Base-by-base conservation (phyloP, 345 rosid species). In the Eucalyptus microcorys region DNA sequence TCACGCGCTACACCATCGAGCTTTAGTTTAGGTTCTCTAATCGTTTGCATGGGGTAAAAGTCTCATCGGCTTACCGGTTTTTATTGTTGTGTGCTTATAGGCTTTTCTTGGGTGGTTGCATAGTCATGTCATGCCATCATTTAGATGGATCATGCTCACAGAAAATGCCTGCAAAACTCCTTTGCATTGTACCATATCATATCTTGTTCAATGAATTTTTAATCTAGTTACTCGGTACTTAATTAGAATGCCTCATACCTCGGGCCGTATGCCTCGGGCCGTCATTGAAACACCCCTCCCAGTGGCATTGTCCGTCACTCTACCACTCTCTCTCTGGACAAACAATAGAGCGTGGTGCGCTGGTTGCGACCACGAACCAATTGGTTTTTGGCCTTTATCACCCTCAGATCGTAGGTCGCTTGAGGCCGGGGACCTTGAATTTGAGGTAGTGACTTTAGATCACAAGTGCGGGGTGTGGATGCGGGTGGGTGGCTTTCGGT, bases 291-390 rank as follows among this genome's bases (percentile, higher is more conserved):
- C 3, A 55, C 12, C 6, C 61, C 61, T 55, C 12, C 61, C 30
- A 55, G 61, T 5, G 27, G 61, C 30, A 55, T 10, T 55, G 6
- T 49, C 50, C 50, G 50, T 49, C 50, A 49, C 50, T 12, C 16
- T 49, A 49, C 50, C 50, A 49, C 16, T 55, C 30, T 55, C 30
- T 55, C 30, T 24, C 7, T 26, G n/a, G n/a, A 59, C n/a, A 10
- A 10, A 59, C n/a, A 1, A 26, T 11, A 11, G 2, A 59, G 5
- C 6, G n/a, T 4, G 24, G 57, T 21, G 24, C 57, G 0, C 24
- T 53, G 5, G 57, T 8, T 3, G 57, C 26, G 57, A 53, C 24
- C 55, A 50, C 55, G 55, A 17, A 50, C 55, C 22, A 50, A 50
- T 17, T 6, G 22, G 2, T 17, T 50, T 50, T 50, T 50, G 8